phyloP scores from a whole-genome alignment of 208 protist genomes.

The Willaertia magna region DNA sequence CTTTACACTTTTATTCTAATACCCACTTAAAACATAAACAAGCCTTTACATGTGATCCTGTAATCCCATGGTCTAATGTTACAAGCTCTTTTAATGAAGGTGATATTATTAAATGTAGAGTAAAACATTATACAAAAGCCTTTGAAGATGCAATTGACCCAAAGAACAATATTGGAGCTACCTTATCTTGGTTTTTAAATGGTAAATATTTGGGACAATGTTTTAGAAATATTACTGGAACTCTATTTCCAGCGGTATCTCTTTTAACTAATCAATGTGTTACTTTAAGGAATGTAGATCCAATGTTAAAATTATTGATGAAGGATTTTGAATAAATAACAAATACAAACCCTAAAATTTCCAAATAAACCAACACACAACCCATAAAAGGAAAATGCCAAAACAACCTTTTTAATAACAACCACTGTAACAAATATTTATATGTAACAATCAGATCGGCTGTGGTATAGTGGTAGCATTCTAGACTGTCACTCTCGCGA shows the following conservation, averaged over 20 bases:
- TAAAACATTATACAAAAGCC: background rate
- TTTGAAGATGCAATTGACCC: background rate
- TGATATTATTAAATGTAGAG: background rate
- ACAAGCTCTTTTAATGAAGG: background rate
- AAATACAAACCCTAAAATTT: too few relatives aligned
- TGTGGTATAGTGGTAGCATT: too few relatives aligned
- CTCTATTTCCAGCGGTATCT: background rate
- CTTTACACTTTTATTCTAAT: background rate
- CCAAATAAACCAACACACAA: too few relatives aligned
- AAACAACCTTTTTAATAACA: too few relatives aligned
- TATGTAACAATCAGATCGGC: too few relatives aligned
- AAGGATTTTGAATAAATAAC: background rate
- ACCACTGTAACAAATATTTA: too few relatives aligned
- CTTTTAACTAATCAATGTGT: background rate
- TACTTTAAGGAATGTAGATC: background rate
- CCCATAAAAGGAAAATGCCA: too few relatives aligned
- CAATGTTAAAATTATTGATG: background rate
- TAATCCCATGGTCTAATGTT: background rate
- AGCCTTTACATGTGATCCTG: background rate
- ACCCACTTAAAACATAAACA: background rate
- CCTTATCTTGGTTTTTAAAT: background rate
- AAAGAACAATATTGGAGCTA: background rate
- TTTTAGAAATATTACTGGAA: slow-evolving; percentile 4
- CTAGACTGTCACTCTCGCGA: too few relatives aligned
- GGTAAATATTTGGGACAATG: background rate